phyloP scores from a whole-genome alignment of 768 basidiomycete genomes.

The Mycena chlorophos region DNA sequence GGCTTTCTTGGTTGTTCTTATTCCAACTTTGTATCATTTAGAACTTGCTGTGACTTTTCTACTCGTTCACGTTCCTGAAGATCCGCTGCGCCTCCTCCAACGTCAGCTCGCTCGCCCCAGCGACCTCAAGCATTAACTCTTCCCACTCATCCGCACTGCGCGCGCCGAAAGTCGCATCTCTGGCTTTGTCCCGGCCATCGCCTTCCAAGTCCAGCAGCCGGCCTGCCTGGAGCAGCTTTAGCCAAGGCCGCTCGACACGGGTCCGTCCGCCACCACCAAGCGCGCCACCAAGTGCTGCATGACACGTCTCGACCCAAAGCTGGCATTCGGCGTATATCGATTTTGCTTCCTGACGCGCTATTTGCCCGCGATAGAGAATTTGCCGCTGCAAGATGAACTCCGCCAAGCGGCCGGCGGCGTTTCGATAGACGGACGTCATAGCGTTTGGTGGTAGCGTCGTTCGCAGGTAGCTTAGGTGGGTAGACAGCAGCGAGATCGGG shows the following conservation, averaged over 20 bases:
- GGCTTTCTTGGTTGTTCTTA: conserved; percentile 1
- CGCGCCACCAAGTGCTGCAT: conserved; percentile 51
- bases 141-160: conserved; percentile 56
- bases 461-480: conserved; percentile 71
- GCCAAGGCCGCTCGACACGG: conserved; percentile 77
- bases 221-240: conserved; percentile 66
- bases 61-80: conserved; percentile 45
- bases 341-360: conserved; percentile 60
- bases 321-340: conserved; percentile 69
- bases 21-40: conserved; percentile 14
- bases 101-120: conserved; percentile 62
- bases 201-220: conserved; percentile 65
- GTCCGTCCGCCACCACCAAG: conserved; percentile 48
- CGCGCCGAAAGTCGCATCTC: conserved; percentile 50
- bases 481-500: conserved; percentile 77
- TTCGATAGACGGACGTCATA: conserved; percentile 69
- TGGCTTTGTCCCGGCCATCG: conserved; percentile 48
- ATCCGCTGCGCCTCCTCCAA: conserved; percentile 62
- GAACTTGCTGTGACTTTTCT: background rate
- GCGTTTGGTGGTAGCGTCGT: conserved; percentile 58
- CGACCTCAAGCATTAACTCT: conserved; percentile 45
- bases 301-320: conserved; percentile 82
- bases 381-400: conserved; percentile 83
- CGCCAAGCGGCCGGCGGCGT: conserved; percentile 66
- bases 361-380: conserved; percentile 73